Base-by-base conservation (phyloP, 1,139 yeast genomes). In the Diutina mesorugosa region DNA sequence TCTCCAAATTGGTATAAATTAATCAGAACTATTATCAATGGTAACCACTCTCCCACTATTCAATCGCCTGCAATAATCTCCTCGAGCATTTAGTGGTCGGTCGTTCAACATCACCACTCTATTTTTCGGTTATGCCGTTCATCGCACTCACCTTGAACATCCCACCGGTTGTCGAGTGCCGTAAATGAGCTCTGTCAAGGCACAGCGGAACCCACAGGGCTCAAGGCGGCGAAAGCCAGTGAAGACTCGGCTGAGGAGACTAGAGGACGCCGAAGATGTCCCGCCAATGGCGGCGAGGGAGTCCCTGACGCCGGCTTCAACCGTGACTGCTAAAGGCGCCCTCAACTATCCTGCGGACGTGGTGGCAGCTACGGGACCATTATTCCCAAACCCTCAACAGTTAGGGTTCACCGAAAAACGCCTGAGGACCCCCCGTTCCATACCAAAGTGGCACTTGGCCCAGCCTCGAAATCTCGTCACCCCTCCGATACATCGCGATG, bases 401-500 rank as follows among this genome's bases (percentile, higher is more conserved):
- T 59, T 71, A 12, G 78, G 78, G n/a, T 74, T 72, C 59, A 51
- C n/a, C 21, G 45, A 47, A n/a, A 30, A 30, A 16, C 47, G 26
- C 7, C n/a, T 45, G 7, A 51, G 68, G n/a, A 6, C 7, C 4
- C n/a, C 41, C 14, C 59, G 79, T 51, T 70, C 74, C 26, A 60
- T 67, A 1, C 79, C 80, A 14, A 70, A 70, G 57, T 76, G 69
- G 60, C 64, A 76, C 55, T 61, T 70, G 50, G 64, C 67, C 2
- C 80, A 76, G 59, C 70, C 77, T 1, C 64, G 79, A 55, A 64
- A 70, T 26, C 66, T 77, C 46, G 64, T 62, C 41, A 72, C 78
- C 0, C 73, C 75, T 0, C 64, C 66, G 1, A 73, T 74, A 58
- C 58, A 57, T 9, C 78, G 69, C 57, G 66, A 74, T 60, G 64